Conservation (phyloP, 371 early-diverging fungal species). For the Lichtheimia ornata region DNA sequence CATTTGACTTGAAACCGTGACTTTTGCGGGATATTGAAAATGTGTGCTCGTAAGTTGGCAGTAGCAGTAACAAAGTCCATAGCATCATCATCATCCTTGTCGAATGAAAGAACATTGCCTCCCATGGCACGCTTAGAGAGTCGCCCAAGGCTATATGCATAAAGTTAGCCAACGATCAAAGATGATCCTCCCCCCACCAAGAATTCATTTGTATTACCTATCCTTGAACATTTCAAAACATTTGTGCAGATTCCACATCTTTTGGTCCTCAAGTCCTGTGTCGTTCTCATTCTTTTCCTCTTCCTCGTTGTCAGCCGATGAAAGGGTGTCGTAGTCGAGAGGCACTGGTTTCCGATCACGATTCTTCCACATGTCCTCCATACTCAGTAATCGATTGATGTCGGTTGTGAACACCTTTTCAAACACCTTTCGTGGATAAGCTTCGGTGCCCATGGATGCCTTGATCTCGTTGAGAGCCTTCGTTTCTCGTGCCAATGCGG, state of each 20-base stretch:
- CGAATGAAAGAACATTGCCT: slow-evolving; percentile 66
- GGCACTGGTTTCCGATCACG: slow-evolving; percentile 70
- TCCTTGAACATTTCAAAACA: slow-evolving; percentile 55
- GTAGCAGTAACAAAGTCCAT: slow-evolving; percentile 93
- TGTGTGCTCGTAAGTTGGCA: slow-evolving; percentile 82
- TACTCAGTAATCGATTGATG: slow-evolving; percentile 71
- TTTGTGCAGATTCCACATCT: slow-evolving; percentile 65
- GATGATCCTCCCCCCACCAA: too few species aligned
- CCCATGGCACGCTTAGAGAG: slow-evolving; percentile 45
- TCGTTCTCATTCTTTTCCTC: slow-evolving; percentile 45
- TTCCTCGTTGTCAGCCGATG: slow-evolving; percentile 2
- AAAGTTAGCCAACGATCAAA: not conserved
- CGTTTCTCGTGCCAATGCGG: slow-evolving; percentile 69
- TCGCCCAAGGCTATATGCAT: slow-evolving; percentile 40
- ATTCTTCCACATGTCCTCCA: slow-evolving; percentile 92
- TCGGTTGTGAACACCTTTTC: slow-evolving; percentile 83
- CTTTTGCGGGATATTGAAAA: slow-evolving; percentile 79
- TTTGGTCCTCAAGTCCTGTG: slow-evolving; percentile 60
- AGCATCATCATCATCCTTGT: slow-evolving; percentile 92
- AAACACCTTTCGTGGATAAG: slow-evolving; percentile 78
- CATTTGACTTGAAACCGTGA: slow-evolving; percentile 90
- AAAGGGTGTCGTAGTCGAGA: slow-evolving; percentile 56
- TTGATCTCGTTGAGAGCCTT: slow-evolving; percentile 69
- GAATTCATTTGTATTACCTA: slow-evolving; percentile 32
- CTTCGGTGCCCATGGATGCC: slow-evolving; percentile 57